phyloP scores from a whole-genome alignment of 2,329 filamentous ascomycete species.

The Aspergillus brunneoviolaceus region DNA sequence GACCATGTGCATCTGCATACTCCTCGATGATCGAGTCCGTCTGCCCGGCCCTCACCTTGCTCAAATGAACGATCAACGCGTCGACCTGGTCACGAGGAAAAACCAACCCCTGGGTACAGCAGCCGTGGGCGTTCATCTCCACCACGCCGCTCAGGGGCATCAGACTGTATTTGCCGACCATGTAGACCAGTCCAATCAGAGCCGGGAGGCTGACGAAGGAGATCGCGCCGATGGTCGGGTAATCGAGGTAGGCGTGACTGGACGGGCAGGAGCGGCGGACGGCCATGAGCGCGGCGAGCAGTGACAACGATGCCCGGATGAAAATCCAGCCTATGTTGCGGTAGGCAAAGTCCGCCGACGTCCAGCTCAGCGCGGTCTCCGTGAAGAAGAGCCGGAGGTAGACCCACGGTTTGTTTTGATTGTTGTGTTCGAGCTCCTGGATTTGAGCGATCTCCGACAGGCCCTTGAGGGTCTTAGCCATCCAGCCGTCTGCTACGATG shows the following conservation, averaged over 20 bases:
- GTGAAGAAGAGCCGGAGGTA: slow-evolving; percentile 38
- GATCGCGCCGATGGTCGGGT: slow-evolving; percentile 19
- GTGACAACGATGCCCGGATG: slow-evolving; percentile 11
- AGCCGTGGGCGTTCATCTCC: slow-evolving; percentile 30
- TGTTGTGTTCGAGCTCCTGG: neutral
- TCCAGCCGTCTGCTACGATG: slow-evolving; percentile 39
- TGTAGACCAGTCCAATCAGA: slow-evolving; percentile 24
- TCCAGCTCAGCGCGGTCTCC: slow-evolving; percentile 31
- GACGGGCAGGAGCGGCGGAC: slow-evolving; percentile 16
- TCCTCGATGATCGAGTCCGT: slow-evolving; percentile 30
- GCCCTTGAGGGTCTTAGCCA: slow-evolving; percentile 29
- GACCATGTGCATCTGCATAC: slow-evolving; percentile 19
- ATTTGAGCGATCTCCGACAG: slow-evolving; percentile 15
- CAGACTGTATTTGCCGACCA: slow-evolving; percentile 29
- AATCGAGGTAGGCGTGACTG: slow-evolving; percentile 13
- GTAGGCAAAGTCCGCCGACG: slow-evolving; percentile 22
- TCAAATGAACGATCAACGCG: slow-evolving; percentile 19
- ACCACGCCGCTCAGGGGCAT: slow-evolving; percentile 24
- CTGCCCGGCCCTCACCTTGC: slow-evolving; percentile 18
- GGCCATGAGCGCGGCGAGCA: slow-evolving; percentile 9
- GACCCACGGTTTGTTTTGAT: slow-evolving; percentile 22
- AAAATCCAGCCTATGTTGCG: slow-evolving; percentile 26
- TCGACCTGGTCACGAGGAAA: slow-evolving; percentile 26
- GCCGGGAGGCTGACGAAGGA: slow-evolving; percentile 23
- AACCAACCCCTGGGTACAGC: slow-evolving; percentile 36